A percentile compares a stretch with the other conserved stretches of the same genome.
Conservation (phyloP, 2,329 filamentous ascomycete genomes). For the Niveomyces coronatus region DNA sequence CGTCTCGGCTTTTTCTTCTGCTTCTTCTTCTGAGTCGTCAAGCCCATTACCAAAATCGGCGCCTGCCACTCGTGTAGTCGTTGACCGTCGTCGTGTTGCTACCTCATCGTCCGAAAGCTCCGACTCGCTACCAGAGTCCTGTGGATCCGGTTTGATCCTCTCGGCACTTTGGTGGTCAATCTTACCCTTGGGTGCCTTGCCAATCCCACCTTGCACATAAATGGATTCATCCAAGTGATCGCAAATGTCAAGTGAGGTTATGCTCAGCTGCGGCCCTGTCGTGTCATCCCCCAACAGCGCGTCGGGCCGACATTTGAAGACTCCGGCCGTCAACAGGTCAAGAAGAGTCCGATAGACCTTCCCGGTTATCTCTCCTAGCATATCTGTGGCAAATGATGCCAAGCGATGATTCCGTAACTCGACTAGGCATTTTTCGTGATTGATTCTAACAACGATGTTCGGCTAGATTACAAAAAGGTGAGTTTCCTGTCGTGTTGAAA, state of each 20-base stretch:
- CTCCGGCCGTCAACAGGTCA: constrained; percentile 56
- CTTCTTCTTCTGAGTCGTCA: constrained; percentile 22
- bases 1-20: constrained; percentile 28
- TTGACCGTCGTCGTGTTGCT: constrained; percentile 4
- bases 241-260: constrained; percentile 47
- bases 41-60: constrained; percentile 15
- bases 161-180: constrained; percentile 38
- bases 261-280: constrained; percentile 22
- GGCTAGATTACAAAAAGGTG: constrained; percentile 39
- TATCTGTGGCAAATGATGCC: constrained; percentile 58
- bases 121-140: constrained; percentile 14
- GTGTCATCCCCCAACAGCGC: constrained; percentile 27
- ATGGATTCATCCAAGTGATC: constrained; percentile 41
- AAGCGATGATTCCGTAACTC: constrained; percentile 72
- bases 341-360: constrained; percentile 70
- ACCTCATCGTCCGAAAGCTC: constrained; percentile 18
- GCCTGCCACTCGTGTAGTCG: constrained; percentile 2
- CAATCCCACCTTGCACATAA: constrained; percentile 47
- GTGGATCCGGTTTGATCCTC: constrained; percentile 32
- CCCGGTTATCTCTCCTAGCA: constrained; percentile 63
- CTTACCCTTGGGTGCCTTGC: constrained; percentile 38
- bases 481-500: background rate
- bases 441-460: constrained; percentile 65
- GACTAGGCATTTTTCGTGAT: constrained; percentile 76
- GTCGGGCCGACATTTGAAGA: constrained; percentile 56